Base-by-base conservation (phyloP, 257 asterid genomes). In the Solanum ahanhuiri region DNA sequence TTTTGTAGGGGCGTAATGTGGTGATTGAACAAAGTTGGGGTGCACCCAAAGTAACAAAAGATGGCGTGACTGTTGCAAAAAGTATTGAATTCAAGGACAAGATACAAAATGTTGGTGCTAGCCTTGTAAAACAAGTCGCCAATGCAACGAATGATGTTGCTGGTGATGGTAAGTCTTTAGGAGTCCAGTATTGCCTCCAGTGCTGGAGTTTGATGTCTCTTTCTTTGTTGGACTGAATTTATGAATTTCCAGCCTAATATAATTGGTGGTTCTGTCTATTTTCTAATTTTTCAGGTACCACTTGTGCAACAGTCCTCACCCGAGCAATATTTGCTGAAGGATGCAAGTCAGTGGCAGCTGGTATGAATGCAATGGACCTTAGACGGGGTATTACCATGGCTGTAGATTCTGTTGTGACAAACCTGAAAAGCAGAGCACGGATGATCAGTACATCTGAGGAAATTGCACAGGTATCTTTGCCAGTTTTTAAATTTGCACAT, bases 21-120 rank as follows among this genome's bases (percentile, higher is more conserved):
- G 98, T 96, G 87, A 94, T 96, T 87, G 99, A 96, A 87, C 98
- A 96, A 94, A 96, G 98, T 58, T 95, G 98, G 98, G 99, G 99
- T 86, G 99, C 98, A 79, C 99, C 99, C 12, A 96, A 96, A 88
- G 98, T 96, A 87, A 96, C 99, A 45, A 96, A 96, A 92, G 99
- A 96, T 86, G 99, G 99, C 73, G 98, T 96, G 25, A 96, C 99
- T 6, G 99, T 96, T 45, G 99, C 99, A 1, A 96, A 96, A 88
- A 96, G 98, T 90, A 92, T 96, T 88, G 98, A 96, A 45, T 96
- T 96, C 86, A 96, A 94, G 91, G 98, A 96, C 91, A 96, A 87
- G 83, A 92, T 93, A 54, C 95, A 93, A 92, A 96, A 96, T 81
- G 90, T 96, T 79, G 99, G 99, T 60, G 99, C 99, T 5, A 95